A percentile compares a stretch with the other conserved stretches of the same genome.
Conservation (phyloP, 2,329 filamentous ascomycete species). For the Colletotrichum theobromicola region DNA sequence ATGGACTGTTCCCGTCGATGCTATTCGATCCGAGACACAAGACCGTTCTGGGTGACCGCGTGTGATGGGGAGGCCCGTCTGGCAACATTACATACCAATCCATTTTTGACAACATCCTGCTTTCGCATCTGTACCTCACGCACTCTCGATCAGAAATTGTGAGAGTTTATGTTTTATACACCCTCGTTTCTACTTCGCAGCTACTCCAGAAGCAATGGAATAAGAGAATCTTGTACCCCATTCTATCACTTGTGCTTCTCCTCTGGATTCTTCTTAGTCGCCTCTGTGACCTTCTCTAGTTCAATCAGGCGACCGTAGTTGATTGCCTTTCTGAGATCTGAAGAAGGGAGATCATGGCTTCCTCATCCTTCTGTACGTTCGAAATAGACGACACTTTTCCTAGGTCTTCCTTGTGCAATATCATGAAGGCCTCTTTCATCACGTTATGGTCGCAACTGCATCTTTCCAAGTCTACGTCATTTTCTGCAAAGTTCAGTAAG, state of each 20-base stretch:
- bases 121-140: background rate
- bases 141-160: background rate
- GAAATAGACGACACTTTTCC: background rate
- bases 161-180: background rate
- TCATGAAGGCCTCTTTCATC: background rate
- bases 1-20: background rate
- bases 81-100: background rate
- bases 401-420: background rate
- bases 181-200: background rate
- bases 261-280: no score
- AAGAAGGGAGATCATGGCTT: background rate
- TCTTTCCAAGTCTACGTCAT: background rate
- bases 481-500: background rate
- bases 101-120: background rate
- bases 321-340: no score
- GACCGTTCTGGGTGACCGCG: background rate
- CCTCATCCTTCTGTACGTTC: background rate
- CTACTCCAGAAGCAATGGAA: no score
- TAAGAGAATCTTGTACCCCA: no score
- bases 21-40: background rate
- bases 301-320: no score
- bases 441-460: background rate
- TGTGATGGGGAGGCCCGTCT: background rate
- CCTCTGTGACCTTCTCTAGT: no score
- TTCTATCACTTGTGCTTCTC: no score